phyloP scores from a whole-genome alignment of 192 early-diverging fungal species.

The Podila clonocystis region DNA sequence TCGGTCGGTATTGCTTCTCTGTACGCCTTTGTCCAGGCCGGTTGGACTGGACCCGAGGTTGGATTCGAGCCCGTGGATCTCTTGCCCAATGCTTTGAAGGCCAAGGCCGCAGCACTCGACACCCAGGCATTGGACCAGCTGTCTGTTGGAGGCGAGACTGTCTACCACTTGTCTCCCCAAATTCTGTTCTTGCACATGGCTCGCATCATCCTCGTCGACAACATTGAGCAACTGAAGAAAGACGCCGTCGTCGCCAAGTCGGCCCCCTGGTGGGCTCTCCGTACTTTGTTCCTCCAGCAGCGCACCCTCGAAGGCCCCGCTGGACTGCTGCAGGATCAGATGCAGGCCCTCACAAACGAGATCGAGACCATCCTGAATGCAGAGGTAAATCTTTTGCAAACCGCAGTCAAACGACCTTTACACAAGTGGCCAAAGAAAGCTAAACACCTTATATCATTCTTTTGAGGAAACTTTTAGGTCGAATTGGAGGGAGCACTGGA shows the following conservation, averaged over 20 bases:
- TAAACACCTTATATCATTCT: neutral
- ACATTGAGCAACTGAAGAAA: constrained; percentile 18
- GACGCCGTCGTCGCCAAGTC: constrained; percentile 49
- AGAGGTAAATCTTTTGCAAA: constrained; percentile 19
- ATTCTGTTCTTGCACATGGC: constrained; percentile 78
- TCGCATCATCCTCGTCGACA: constrained; percentile 69
- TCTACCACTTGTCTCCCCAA: constrained; percentile 79
- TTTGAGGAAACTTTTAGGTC: constrained; percentile 8
- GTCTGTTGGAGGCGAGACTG: constrained; percentile 84
- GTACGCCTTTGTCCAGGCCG: constrained; percentile 85
- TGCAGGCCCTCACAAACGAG: constrained; percentile 39
- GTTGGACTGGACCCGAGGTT: constrained; percentile 89
- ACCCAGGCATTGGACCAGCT: constrained; percentile 63
- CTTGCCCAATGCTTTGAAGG: constrained; percentile 61
- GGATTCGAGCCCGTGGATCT: constrained; percentile 65
- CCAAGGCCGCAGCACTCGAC: constrained; percentile 45
- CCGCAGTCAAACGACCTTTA: neutral
- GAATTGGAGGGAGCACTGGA: constrained; percentile 28
- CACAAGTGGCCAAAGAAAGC: neutral
- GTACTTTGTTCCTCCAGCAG: constrained; percentile 83
- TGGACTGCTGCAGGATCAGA: constrained; percentile 62
- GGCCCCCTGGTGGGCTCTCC: constrained; percentile 79
- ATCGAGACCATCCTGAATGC: constrained; percentile 22
- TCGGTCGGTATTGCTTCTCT: constrained; percentile 74
- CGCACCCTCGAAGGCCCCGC: constrained; percentile 68